phyloP scores from a whole-genome alignment of 441 rosid species.

The Mallotus japonicus region DNA sequence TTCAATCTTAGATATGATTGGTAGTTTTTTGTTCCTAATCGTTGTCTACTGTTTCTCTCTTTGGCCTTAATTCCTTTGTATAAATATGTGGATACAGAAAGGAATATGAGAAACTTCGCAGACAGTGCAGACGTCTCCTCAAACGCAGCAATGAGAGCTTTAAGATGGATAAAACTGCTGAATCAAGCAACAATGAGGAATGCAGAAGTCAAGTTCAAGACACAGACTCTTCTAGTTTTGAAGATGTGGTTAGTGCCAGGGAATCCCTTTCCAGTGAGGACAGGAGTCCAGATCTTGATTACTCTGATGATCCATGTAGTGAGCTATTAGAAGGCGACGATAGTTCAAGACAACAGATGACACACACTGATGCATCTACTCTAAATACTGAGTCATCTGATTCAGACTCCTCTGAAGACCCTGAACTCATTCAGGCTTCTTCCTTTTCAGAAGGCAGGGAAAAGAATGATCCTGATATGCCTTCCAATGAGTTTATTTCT shows the following conservation, averaged over 20 bases:
- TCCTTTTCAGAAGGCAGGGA: slow-evolving; percentile 44
- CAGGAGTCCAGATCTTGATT: slow-evolving; percentile 42
- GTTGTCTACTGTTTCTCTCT: background rate
- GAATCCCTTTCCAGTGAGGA: slow-evolving; percentile 44
- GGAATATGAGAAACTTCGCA: slow-evolving; percentile 76
- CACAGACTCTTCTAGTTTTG: slow-evolving; percentile 50
- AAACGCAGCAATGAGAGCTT: slow-evolving; percentile 36
- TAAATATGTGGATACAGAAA: slow-evolving; percentile 48
- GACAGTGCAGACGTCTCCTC: slow-evolving; percentile 48
- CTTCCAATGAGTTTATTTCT: slow-evolving; percentile 30
- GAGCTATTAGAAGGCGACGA: slow-evolving; percentile 44
- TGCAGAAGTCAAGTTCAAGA: slow-evolving; percentile 44
- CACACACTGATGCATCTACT: slow-evolving; percentile 45
- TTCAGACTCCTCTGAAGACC: slow-evolving; percentile 65
- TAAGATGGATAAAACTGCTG: slow-evolving; percentile 35
- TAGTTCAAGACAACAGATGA: slow-evolving; percentile 34
- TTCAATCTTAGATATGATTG: background rate
- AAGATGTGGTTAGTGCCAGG: slow-evolving; percentile 59
- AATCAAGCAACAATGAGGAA: slow-evolving; percentile 31
- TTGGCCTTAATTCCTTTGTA: slow-evolving; percentile 10
- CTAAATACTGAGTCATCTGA: slow-evolving; percentile 66
- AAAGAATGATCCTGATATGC: slow-evolving; percentile 34
- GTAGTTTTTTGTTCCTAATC: background rate
- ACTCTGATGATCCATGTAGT: slow-evolving; percentile 55
- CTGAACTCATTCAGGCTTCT: slow-evolving; percentile 40